Conservation (phyloP, 768 basidiomycete species). For the Podaxis sp. region DNA sequence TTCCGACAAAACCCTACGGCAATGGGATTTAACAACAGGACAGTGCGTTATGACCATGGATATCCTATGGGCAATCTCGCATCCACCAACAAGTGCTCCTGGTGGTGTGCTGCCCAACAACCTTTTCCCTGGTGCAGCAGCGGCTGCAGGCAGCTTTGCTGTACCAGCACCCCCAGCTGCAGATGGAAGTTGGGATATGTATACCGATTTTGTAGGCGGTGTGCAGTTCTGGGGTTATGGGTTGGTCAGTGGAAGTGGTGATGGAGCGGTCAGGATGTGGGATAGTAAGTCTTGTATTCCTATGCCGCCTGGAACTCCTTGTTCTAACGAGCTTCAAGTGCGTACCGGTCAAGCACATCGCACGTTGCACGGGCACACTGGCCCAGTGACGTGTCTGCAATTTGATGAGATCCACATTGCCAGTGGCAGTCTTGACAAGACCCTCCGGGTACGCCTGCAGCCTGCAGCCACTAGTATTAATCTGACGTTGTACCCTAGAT, state of each 20-base stretch:
- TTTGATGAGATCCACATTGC: conserved; percentile 95
- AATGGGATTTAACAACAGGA: conserved; percentile 96
- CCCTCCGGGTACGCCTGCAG: conserved; percentile 62
- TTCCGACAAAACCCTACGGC: conserved; percentile 95
- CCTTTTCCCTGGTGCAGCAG: conserved; percentile 48
- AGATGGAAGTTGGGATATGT: conserved; percentile 92
- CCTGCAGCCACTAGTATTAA: background rate
- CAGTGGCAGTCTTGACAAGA: conserved; percentile 92
- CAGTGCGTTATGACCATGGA: conserved; percentile 99
- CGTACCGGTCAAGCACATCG: conserved; percentile 96
- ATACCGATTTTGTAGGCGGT: conserved; percentile 95
- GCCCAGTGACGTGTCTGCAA: conserved; percentile 88
- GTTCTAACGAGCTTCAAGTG: conserved; percentile 47
- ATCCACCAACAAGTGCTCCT: conserved; percentile 53
- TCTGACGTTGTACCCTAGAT: conserved; percentile 47
- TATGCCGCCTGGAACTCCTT: background rate
- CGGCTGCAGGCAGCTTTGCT: conserved; percentile 62
- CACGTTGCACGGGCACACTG: conserved; percentile 89
- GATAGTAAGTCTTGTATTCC: conserved; percentile 70
- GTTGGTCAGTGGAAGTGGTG: conserved; percentile 93
- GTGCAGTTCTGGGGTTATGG: conserved; percentile 99
- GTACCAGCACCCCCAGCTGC: conserved; percentile 84
- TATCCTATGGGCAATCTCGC: conserved; percentile 98
- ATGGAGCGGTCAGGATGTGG: conserved; percentile 99
- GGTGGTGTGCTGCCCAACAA: conserved; percentile 36